Evolutionary conservation across 2,329 filamentous ascomycete genomes (phyloP).

Genomic region (Aspergillus bombycis): DNA sequence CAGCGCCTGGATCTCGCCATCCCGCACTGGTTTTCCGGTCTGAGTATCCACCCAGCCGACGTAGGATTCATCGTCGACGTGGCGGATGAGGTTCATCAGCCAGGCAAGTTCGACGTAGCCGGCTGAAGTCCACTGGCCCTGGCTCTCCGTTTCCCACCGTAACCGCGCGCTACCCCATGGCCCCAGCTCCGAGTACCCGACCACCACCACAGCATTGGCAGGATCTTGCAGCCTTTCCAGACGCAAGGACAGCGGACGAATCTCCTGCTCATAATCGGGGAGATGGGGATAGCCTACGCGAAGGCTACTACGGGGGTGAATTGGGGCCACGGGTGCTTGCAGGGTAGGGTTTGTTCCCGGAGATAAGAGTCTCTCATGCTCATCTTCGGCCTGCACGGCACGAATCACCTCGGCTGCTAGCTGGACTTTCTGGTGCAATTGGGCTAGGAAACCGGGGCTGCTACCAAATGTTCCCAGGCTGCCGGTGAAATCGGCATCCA

Average conservation of each 20-base stretch:
- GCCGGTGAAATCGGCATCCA: constrained; percentile 96
- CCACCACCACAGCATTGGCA: constrained; percentile 96
- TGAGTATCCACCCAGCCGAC: constrained; percentile 96
- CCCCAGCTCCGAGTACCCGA: constrained; percentile 80
- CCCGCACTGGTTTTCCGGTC: constrained; percentile 91
- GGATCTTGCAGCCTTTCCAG: constrained; percentile 86
- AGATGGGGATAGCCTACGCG: too few relatives aligned
- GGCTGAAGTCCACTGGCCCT: constrained; percentile 94
- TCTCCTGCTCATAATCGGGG: too few relatives aligned
- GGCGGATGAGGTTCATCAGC: constrained; percentile 99
- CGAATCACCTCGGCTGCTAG: too few relatives aligned
- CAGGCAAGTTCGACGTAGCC: constrained; percentile 99
- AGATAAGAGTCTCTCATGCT: too few relatives aligned
- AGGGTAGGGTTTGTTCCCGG: too few relatives aligned
- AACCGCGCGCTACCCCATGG: constrained; percentile 99
- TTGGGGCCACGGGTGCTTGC: too few relatives aligned
- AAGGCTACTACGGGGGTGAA: too few relatives aligned
- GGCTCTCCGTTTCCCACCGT: constrained; percentile 98
- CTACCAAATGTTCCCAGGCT: constrained; percentile 87
- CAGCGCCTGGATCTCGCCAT: constrained; percentile 87
- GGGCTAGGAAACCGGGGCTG: too few relatives aligned
- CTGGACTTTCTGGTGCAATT: too few relatives aligned
- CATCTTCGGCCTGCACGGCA: too few relatives aligned
- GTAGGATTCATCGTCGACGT: constrained; percentile 94
- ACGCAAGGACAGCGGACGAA: too few relatives aligned